Evolutionary conservation across 257 asterid genomes (phyloP).

Genomic region (Solanum sejunctum): DNA sequence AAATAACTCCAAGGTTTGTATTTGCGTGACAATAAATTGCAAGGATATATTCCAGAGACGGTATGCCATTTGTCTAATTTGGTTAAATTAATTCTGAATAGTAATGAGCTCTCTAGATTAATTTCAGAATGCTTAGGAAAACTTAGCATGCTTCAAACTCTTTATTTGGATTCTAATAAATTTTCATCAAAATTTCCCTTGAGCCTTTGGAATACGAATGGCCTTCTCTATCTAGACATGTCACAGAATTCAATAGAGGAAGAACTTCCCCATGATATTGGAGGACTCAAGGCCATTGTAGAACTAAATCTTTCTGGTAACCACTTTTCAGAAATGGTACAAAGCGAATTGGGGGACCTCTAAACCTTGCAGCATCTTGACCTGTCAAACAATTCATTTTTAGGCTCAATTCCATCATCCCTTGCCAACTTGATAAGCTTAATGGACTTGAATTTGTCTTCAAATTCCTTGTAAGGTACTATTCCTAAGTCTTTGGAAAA

Average conservation of each 20-base stretch:
- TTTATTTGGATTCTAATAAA: conserved; percentile 11
- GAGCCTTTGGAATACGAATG: conserved; percentile 16
- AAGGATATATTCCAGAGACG: conserved; percentile 2
- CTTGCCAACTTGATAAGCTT: background rate
- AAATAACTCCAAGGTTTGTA: conserved; percentile 9
- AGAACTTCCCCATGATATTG: conserved; percentile 15
- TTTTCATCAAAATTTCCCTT: conserved; percentile 17
- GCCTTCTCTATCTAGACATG: conserved; percentile 9
- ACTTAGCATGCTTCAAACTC: conserved; percentile 7
- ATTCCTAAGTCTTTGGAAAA: conserved; percentile 18
- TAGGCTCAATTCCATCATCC: no score
- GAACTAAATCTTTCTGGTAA: conserved; percentile 19
- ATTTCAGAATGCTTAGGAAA: conserved; percentile 21
- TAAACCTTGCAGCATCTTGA: conserved; percentile 4
- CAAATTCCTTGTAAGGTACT: conserved; percentile 15
- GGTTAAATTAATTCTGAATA: conserved; percentile 1
- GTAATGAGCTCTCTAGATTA: conserved; percentile 13
- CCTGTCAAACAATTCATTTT: conserved; percentile 4
- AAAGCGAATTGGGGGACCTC: conserved; percentile 17
- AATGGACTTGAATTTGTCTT: conserved; percentile 14
- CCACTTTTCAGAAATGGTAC: conserved; percentile 15
- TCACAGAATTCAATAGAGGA: conserved; percentile 16
- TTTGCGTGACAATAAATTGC: conserved; percentile 9
- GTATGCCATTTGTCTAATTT: conserved; percentile 12
- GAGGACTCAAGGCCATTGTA: conserved; percentile 1